Conservation (phyloP, 768 basidiomycete species). For the Boletus tomentosulus region DNA sequence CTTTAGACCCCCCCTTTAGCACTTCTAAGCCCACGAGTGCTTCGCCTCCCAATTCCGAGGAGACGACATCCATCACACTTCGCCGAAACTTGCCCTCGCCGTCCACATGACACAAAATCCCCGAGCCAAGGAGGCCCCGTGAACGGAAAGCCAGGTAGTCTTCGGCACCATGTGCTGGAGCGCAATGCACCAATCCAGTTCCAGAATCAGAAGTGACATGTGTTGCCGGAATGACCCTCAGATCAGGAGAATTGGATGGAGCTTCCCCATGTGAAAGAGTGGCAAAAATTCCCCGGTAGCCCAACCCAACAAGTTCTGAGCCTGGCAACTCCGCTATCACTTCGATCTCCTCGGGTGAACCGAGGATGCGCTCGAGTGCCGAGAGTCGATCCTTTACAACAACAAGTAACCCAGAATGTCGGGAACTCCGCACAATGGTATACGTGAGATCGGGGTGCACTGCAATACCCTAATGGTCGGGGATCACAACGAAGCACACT, state of each 20-base stretch:
- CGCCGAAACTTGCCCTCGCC: conserved; percentile 65
- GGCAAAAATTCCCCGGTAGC: conserved; percentile 62
- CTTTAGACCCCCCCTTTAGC: conserved; percentile 63
- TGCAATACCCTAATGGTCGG: conserved; percentile 71
- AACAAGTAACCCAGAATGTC: conserved; percentile 35
- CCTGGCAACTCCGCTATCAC: conserved; percentile 22
- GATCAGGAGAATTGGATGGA: conserved; percentile 1
- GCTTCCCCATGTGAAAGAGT: conserved; percentile 11
- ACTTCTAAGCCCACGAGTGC: conserved; percentile 68
- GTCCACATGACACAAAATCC: conserved; percentile 80
- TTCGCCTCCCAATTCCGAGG: conserved; percentile 34
- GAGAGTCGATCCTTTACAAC: conserved; percentile 51
- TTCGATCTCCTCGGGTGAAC: conserved; percentile 19
- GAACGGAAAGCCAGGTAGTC: conserved; percentile 79
- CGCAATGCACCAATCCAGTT: conserved; percentile 93
- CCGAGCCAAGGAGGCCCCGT: conserved; percentile 44
- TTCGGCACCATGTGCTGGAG: conserved; percentile 91
- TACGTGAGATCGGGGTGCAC: conserved; percentile 75
- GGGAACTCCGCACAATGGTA: conserved; percentile 39
- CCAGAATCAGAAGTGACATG: conserved; percentile 89
- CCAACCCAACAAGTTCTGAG: conserved; percentile 52
- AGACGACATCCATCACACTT: conserved; percentile 52
- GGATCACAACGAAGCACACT: neutral
- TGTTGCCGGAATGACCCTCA: conserved; percentile 57
- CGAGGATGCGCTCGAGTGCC: conserved; percentile 25